A percentile compares a stretch with the other conserved stretches of the same genome.
Conservation (phyloP, 805 yeast genomes). For the Candida argentea region DNA sequence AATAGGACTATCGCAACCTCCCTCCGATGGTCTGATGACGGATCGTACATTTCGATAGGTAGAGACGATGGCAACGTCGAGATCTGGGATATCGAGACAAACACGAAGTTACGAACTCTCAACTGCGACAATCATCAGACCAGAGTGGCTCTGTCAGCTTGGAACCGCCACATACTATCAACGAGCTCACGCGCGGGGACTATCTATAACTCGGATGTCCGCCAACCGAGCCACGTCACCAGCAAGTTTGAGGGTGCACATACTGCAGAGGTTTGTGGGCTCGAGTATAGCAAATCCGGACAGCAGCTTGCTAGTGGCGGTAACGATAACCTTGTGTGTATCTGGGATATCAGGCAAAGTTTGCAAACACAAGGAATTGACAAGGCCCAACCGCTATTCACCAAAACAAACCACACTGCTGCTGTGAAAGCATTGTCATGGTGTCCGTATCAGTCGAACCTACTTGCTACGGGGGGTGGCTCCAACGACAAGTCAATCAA, state of each 20-base stretch:
- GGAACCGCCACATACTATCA: conserved; percentile 75
- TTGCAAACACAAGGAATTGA: not conserved
- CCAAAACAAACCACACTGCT: conserved; percentile 75
- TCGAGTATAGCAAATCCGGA: conserved; percentile 80
- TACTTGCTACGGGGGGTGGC: conserved; percentile 97
- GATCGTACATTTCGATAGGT: conserved; percentile 77
- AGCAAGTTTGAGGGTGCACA: conserved; percentile 45
- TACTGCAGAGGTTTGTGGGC: conserved; percentile 86
- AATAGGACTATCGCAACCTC: conserved; percentile 50
- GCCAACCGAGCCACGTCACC: conserved; percentile 69
- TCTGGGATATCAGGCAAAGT: conserved; percentile 77
- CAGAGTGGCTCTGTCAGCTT: conserved; percentile 72
- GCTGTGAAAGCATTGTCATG: conserved; percentile 94
- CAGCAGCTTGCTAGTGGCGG: conserved; percentile 85
- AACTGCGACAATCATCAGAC: conserved; percentile 50
- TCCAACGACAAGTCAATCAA: conserved; percentile 80
- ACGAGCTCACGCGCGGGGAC: conserved; percentile 86
- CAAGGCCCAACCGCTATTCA: conserved; percentile 46
- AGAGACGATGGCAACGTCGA: conserved; percentile 75
- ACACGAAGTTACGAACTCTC: conserved; percentile 69
- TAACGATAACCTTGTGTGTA: conserved; percentile 83
- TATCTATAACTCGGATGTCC: conserved; percentile 81
- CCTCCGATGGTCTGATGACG: conserved; percentile 86
- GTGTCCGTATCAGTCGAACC: conserved; percentile 79
- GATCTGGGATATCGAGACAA: conserved; percentile 86